Evolutionary conservation across 164 flowering plant species (phyloP).

Genomic region (Berberis vulgaris): DNA sequence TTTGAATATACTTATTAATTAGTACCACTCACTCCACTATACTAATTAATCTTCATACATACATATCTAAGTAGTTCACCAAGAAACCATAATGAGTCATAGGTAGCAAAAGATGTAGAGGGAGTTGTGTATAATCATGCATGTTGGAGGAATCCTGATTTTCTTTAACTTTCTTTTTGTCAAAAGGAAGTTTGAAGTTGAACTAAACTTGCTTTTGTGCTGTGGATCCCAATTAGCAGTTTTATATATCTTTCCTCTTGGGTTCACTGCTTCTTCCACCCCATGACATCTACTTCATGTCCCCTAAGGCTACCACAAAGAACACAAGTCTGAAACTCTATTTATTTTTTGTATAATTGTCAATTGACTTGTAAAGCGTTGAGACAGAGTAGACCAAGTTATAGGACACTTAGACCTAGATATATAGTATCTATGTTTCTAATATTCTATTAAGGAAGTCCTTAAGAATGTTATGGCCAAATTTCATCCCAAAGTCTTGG

Average conservation of each 20-base stretch:
- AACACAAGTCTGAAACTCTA: not conserved
- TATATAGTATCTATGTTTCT: not conserved
- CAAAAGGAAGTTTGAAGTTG: not conserved
- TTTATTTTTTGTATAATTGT: not conserved
- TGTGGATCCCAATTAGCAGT: not conserved
- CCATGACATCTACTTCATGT: not conserved
- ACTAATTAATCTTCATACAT: no score
- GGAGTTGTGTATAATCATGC: no score
- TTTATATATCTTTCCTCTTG: not conserved
- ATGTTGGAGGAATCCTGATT: no score
- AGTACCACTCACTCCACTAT: no score
- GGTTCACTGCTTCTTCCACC: not conserved
- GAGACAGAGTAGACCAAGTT: constrained; percentile 3
- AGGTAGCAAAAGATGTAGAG: no score
- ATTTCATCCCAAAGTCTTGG: no score
- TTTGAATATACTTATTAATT: no score
- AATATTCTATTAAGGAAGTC: not conserved
- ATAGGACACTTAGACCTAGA: not conserved
- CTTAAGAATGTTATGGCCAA: not conserved
- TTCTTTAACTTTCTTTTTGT: not conserved
- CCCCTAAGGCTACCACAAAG: not conserved
- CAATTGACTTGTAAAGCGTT: not conserved
- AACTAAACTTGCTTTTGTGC: not conserved
- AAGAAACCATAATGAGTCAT: no score
- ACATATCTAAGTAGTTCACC: no score